Base-by-base conservation (phyloP, 2,329 filamentous ascomycete species). In the Colletotrichum horii region DNA sequence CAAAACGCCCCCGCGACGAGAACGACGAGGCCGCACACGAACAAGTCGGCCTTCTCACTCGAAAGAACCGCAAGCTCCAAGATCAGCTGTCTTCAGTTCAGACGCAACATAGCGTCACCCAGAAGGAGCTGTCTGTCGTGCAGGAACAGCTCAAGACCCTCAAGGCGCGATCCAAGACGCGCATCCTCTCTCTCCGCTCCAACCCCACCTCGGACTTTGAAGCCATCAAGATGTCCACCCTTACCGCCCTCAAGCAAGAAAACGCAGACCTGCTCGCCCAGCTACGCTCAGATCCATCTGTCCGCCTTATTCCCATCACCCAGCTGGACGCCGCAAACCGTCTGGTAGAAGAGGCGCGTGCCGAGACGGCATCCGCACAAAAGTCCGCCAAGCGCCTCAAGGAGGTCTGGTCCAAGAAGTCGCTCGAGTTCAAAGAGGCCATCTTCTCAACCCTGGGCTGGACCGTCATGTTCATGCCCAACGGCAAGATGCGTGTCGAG, bases 381-480 rank as follows among this genome's bases (percentile, higher is more conserved):
- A 99, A 98, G 85, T 93, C 94, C 62, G 94, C 94, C 77, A 90
- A 92, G 26, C 94, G 97, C 3, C 92, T 98, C 15, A 98, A 97
- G 80, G 94, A 98, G 81, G 97, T 98, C 73, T 99, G 95, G 94
- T 92, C 92, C 0, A 91, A 94, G 79, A 99, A 98, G 84, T 96
- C 94, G 2, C 92, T 94, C 80, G 97, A 99, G 85, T 98, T 99
- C 87, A 95, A 97, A 66, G 96, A 98, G 85, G 95, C 96, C 36
- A 96, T 99, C 74, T 96, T 96, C 77, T 95, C 93, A 24, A 94
- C 98, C 1, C 90, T 99, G 0, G 97, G 97, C 1, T 99, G 96
- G 94, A 96, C 96, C 69, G 92, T 98, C 15, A 96, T 97, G 36
- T 98, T 99, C 83, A 94, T 98, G 83, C 96, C 96, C n/a, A 98